Evolutionary conservation across 2,329 filamentous ascomycete genomes (phyloP).

Genomic region (Cladobotryum mycophilum): DNA sequence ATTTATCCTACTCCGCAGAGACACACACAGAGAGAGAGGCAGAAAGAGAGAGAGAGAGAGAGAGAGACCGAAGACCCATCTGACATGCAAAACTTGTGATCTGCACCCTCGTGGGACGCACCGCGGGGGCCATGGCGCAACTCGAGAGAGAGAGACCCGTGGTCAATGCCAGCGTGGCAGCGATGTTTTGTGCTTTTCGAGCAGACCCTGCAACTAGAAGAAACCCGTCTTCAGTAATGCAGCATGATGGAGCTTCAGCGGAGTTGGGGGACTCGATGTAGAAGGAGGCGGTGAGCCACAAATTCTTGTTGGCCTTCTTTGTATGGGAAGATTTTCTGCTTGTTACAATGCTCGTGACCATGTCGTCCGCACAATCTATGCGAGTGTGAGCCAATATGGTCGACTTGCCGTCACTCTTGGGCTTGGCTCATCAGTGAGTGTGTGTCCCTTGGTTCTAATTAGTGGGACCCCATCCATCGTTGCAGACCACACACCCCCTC

Average conservation of each 20-base stretch:
- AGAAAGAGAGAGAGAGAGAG: no score
- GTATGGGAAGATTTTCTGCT: not conserved
- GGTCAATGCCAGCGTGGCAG: slow-evolving; percentile 10
- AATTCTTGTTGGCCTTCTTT: not conserved
- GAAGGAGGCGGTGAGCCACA: slow-evolving; percentile 7
- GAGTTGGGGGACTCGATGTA: not conserved
- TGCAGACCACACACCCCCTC: not conserved
- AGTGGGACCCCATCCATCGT: slow-evolving; percentile 6
- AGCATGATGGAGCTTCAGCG: slow-evolving; percentile 1
- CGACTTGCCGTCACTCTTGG: slow-evolving; percentile 7
- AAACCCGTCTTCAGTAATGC: not conserved
- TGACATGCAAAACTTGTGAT: slow-evolving; percentile 6
- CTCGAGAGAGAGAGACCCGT: not conserved
- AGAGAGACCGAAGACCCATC: not conserved
- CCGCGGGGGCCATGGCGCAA: slow-evolving; percentile 1
- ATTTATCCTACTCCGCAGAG: slow-evolving; percentile 6
- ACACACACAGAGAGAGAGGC: no score
- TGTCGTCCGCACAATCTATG: slow-evolving; percentile 9
- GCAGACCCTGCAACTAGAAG: not conserved
- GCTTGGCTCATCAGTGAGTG: slow-evolving; percentile 8
- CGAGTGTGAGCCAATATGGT: slow-evolving; percentile 7
- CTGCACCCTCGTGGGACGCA: slow-evolving; percentile 5
- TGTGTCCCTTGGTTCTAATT: slow-evolving; percentile 4
- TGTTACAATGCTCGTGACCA: slow-evolving; percentile 5
- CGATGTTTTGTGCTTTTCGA: slow-evolving; percentile 2